Percentiles rank a stretch among this genome's conserved stretches.
phyloP scores from a whole-genome alignment of 768 basidiomycete genomes.

The Epithele typhae region DNA sequence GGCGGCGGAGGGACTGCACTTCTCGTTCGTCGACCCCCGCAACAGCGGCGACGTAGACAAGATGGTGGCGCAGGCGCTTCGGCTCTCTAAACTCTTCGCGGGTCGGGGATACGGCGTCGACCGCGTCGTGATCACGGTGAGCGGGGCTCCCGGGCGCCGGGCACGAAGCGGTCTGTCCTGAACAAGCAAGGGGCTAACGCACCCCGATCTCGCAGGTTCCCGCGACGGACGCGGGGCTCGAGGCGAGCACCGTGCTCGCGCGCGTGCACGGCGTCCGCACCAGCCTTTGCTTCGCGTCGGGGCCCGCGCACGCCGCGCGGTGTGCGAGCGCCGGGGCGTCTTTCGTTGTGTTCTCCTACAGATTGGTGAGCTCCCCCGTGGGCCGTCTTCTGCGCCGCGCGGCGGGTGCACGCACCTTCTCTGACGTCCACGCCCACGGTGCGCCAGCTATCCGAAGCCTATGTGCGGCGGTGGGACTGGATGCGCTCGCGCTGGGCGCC shows the following conservation, averaged over 20 bases:
- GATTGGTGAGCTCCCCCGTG: slow-evolving; percentile 48
- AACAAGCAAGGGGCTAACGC: slow-evolving; percentile 2
- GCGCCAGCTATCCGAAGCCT: slow-evolving; percentile 7
- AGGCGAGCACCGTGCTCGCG: slow-evolving; percentile 40
- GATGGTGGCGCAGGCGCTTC: slow-evolving; percentile 41
- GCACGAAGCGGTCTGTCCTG: background rate
- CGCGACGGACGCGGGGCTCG: slow-evolving; percentile 51
- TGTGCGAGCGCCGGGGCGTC: slow-evolving; percentile 50
- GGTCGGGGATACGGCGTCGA: slow-evolving; percentile 33
- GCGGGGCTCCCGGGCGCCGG: slow-evolving; percentile 11
- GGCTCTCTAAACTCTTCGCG: slow-evolving; percentile 38
- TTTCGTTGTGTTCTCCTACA: slow-evolving; percentile 46
- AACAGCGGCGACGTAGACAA: slow-evolving; percentile 29
- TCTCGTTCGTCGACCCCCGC: slow-evolving; percentile 50
- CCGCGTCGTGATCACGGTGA: slow-evolving; percentile 48
- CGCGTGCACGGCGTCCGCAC: slow-evolving; percentile 38
- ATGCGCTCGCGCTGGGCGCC: no score
- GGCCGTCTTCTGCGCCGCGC: no score
- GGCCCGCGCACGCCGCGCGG: slow-evolving; percentile 48
- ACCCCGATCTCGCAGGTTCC: slow-evolving; percentile 39
- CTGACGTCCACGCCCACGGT: no score
- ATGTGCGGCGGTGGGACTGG: no score
- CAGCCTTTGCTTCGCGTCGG: slow-evolving; percentile 50
- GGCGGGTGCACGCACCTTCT: no score
- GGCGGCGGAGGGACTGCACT: slow-evolving; percentile 42